Evolutionary conservation across 2,329 filamentous ascomycete genomes (phyloP), one percentile per base, ranked within the genome.

Genomic region (Fusarium tupiense): DNA sequence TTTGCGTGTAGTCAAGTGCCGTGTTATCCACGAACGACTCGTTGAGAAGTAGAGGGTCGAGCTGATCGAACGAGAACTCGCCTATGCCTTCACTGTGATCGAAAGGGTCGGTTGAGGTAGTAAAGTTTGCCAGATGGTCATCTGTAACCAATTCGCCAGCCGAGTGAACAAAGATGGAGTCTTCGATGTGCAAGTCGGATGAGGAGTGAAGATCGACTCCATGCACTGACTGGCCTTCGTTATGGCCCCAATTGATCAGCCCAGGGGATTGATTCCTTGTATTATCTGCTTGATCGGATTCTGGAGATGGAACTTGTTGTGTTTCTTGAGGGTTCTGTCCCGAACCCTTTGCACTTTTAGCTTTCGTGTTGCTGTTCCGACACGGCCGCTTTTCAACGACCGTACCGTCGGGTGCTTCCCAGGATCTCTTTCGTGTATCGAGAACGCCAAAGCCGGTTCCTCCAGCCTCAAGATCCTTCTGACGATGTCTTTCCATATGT

Each of bases 381-480:
- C 73, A 65, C 24, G 74, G 74, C 12, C 81, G 80, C 62, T 84
- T 85, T 44, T 85, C 83, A 24, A 89, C 88, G 33, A 90, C 86
- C 49, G 83, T 85, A 24, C 88, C 88, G 64, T 88, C 84, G 38
- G 83, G 80, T 72, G 88, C 87, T 76, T 87, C 88, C 88, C 88
- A 90, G 74, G 87, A 83, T 57, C 88, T 83, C 74, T 89, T 89
- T 17, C 88, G 82, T 11, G 88, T 90, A 67, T 89, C 87, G 20
- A 90, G 78, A 37, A 85, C 79, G 37, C 87, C 87, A 49, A 80
- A 82, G 20, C 87, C 87, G 72, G 85, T 84, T 22, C 86, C 87
- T 46, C 88, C 87, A 70, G 88, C 88, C 82, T 89, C 87, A 40
- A 85, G 82, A 76, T 90, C 88, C 69, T 87, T 89, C 66, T 89